Percentiles rank a stretch among this genome's conserved stretches.
Evolutionary conservation across 2,329 filamentous ascomycete species (phyloP).

Genomic region (Diaporthe sp.): DNA sequence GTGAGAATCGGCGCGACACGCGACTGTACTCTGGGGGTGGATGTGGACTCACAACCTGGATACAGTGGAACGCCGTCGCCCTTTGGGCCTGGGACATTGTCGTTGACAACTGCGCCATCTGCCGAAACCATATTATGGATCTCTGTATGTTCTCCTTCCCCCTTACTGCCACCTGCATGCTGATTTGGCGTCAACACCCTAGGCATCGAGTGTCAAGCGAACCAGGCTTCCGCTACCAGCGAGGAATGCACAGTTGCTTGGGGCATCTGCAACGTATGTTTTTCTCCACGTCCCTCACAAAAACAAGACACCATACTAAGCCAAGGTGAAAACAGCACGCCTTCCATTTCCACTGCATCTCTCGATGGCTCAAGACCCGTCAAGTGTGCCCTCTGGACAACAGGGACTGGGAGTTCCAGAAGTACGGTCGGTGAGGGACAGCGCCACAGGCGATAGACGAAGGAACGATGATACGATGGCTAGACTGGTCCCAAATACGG

Average conservation of each 20-base stretch:
- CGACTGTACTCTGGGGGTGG: not conserved
- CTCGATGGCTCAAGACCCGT: constrained; percentile 98
- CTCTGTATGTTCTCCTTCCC: constrained; percentile 73
- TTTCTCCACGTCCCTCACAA: not conserved
- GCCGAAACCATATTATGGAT: constrained; percentile 99
- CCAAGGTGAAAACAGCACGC: constrained; percentile 75
- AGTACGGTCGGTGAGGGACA: constrained; percentile 77
- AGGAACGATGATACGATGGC: constrained; percentile 7
- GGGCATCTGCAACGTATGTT: constrained; percentile 98
- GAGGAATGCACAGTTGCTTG: constrained; percentile 99
- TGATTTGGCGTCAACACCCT: constrained; percentile 14
- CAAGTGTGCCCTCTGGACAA: constrained; percentile 98
- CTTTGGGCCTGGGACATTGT: constrained; percentile 99
- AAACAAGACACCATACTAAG: constrained; percentile 46
- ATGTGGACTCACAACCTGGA: constrained; percentile 7
- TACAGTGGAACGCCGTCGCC: constrained; percentile 96
- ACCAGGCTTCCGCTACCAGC: constrained; percentile 95
- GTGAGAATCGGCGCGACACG: constrained; percentile 56
- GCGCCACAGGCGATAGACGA: not conserved
- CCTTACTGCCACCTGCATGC: not conserved
- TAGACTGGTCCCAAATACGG: not conserved
- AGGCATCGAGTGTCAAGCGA: constrained; percentile 99
- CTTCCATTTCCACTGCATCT: constrained; percentile 99
- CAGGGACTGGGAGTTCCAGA: constrained; percentile 99
- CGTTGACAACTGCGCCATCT: constrained; percentile 99